These are phyloP conservation scores for Lepidopterella palustris DNA, from an alignment of 495 filamentous ascomycete genomes.

Conservation along the genomic window DNA sequence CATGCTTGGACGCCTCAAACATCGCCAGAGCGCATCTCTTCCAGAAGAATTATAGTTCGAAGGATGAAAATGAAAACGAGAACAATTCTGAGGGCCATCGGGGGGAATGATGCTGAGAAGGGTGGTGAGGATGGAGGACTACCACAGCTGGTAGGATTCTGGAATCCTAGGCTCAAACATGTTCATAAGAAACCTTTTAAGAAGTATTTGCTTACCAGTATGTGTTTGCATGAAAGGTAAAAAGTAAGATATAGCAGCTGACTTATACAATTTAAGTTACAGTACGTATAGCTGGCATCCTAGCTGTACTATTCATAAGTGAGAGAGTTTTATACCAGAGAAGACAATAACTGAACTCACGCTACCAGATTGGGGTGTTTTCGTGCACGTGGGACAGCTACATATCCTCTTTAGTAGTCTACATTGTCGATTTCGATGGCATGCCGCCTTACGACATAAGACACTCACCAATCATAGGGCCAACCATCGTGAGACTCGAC, in stretches of 20 bases:
- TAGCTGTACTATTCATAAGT: conserved; percentile 24
- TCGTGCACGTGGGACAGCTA: conserved; percentile 20
- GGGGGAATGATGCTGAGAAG: not conserved
- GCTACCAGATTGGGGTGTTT: conserved; percentile 20
- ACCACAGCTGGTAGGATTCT: conserved; percentile 3
- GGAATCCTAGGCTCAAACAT: conserved; percentile 1
- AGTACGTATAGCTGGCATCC: conserved; percentile 20
- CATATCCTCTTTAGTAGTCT: conserved; percentile 19
- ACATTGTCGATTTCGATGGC: conserved; percentile 32
- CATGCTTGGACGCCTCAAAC: not conserved
- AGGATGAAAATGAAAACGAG: not conserved
- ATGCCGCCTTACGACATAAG: conserved; percentile 24
- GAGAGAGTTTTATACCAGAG: not conserved
- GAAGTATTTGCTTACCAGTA: conserved; percentile 1
- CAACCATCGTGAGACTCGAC: conserved; percentile 17
- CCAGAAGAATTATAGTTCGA: not conserved
- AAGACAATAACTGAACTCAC: not conserved
- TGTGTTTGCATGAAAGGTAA: not conserved
- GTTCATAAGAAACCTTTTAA: not conserved
- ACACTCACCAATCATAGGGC: conserved; percentile 27
- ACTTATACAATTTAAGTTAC: not conserved
- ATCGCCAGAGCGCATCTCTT: not conserved
- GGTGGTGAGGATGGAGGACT: not conserved
- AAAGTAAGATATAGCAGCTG: not conserved
- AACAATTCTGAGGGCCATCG: not conserved